Evolutionary conservation across 2,329 filamentous ascomycete species (phyloP), one percentile per base, ranked within the genome.

Genomic region (Epichloe uncinata): DNA sequence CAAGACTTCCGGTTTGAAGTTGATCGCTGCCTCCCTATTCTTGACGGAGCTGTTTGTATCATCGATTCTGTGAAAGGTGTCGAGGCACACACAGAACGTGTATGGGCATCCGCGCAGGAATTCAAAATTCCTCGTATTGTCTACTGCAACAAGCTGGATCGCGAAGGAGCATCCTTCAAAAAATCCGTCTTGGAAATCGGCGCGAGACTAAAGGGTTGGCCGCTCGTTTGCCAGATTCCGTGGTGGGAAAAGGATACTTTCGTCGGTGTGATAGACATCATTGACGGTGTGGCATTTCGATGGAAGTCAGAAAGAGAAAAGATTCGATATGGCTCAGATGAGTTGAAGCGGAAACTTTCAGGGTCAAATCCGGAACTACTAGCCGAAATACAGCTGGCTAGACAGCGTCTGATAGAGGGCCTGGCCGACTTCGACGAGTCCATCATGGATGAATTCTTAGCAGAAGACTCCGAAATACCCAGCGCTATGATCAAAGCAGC

Each of bases 1-100:
- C 90, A 94, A 20, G 93, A 98, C 64, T 98, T 98, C 60, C 89
- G 91, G 0, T 97, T 97, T 61, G 93, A 98, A 65, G 93, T 97
- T 2, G 78, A 96, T 56, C 81, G 93, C 12, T 97, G 91, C 34
- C 73, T 97, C 6, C 82, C 88, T 18, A 85, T 95, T 35, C 75
- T 95, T 0, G 89, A 95, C 61, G 89, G 89, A 5, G 88, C 88
- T 1, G 83, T 95, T 16, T 95, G 88, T 60, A 90, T 95, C 59
- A 80, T 95, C 7, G 89, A 95, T 63, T 89, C 87, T 0, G 89
- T 95, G 37, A 89, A 91, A 53, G 89, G 89, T 1, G 93, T 98
- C 20, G 93, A 98, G 67, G 91, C 93, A 1, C 93, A 97, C 63
- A 97, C 93, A 0, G 93, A 98, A 64, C 84, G 95, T 58, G 93